Evolutionary conservation across 177 flowering plant species (phyloP).

Genomic region (Vitis hybrid): DNA sequence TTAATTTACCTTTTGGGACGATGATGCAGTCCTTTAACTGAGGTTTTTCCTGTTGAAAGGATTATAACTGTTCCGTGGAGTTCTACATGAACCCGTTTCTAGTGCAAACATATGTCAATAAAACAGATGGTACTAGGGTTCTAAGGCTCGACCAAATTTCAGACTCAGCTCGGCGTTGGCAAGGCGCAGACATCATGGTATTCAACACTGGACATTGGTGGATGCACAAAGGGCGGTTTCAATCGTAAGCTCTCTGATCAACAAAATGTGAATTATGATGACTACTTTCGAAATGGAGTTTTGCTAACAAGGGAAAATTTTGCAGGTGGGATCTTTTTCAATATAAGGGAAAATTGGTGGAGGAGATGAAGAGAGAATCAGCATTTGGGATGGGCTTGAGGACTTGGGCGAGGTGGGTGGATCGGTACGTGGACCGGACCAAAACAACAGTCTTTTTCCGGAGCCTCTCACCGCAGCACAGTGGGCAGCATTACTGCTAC

Average conservation of each 20-base stretch:
- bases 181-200: constrained; percentile 59
- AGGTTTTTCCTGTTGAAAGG: constrained; percentile 23
- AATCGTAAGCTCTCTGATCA: constrained; percentile 30
- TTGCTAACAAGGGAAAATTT: not conserved
- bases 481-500: constrained; percentile 36
- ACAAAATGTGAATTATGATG: not conserved
- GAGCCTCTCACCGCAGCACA: constrained; percentile 69
- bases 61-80: constrained; percentile 55
- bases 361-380: constrained; percentile 26
- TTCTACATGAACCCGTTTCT: constrained; percentile 72
- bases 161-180: constrained; percentile 37
- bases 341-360: constrained; percentile 28
- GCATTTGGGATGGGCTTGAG: constrained; percentile 48
- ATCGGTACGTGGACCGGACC: constrained; percentile 37
- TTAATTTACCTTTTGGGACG: no score
- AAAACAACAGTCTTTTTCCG: constrained; percentile 56
- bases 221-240: constrained; percentile 45
- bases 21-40: no score
- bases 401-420: constrained; percentile 69
- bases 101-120: constrained; percentile 31
- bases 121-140: not conserved
- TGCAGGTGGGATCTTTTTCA: constrained; percentile 63
- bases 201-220: constrained; percentile 82
- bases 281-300: no score
- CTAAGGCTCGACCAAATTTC: constrained; percentile 36